Evolutionary conservation across 305 asterid genomes (phyloP), one percentile per base, ranked within the genome.

Genomic region (Solanum hybrid): DNA sequence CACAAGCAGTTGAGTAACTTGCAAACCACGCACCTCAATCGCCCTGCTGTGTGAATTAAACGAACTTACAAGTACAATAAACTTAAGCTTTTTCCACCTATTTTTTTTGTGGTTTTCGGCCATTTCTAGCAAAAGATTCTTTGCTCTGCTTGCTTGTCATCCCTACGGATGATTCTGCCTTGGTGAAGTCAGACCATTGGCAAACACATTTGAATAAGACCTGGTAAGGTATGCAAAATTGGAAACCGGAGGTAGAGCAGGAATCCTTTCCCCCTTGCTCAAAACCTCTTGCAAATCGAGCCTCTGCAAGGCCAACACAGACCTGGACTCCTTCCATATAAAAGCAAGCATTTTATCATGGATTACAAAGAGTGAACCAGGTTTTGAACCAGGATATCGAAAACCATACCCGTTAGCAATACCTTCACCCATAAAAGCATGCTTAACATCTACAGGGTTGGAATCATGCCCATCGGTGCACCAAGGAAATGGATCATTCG

Each of bases 331-430:
- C 91, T 90, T 94, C 99, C 99, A 96, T 35, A 96, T 57, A 87
- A 96, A 96, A 79, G 94, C 96, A 28, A 96, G 95, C 92, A 94
- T 86, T 86, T 94, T 95, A 36, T 96, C 95, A 29, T 93, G 89
- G 80, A 94, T 94, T 39, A 94, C 96, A 94, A 92, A 96, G 74
- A 96, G 96, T 3, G 99, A 95, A 83, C 99, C 99, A 16, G 99
- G 98, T 90, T 96, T 96, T 12, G 97, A 93, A 87, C 99, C 99
- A 22, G 99, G 99, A 91, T 96, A 96, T 88, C 98, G 94, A 93
- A 96, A 96, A 73, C 99, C 99, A 87, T 96, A 96, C 11, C 99
- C 99, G 51, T 94, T 94, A 64, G 99, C 96, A 90, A 96, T 96
- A 57, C 99, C 99, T 90, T 96, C 98, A 87, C 99, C 98, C 86